Conservation (phyloP, 257 asterid genomes). For the Solanum clarkiae region DNA sequence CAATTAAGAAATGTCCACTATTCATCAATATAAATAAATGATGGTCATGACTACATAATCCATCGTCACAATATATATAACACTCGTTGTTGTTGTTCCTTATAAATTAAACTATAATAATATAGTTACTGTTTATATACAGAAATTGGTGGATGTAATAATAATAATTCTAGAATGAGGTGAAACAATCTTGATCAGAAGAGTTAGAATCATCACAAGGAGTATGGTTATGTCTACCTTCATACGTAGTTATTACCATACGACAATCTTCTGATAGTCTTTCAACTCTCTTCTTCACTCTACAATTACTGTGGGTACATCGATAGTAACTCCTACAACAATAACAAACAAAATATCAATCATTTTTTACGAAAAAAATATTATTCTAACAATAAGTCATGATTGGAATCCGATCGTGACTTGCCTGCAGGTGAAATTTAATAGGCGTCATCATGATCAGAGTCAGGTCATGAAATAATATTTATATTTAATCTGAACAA, state of each 20-base stretch:
- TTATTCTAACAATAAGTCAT: no score
- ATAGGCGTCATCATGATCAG: no score
- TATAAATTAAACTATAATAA: neutral
- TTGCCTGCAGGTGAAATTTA: no score
- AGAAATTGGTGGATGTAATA: neutral
- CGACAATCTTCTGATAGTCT: constrained; percentile 80
- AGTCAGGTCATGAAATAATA: no score
- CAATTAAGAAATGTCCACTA: neutral
- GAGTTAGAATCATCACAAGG: constrained; percentile 87
- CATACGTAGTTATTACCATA: constrained; percentile 96
- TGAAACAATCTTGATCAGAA: constrained; percentile 67
- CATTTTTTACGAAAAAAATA: neutral
- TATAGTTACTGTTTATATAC: neutral
- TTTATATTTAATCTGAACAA: no score
- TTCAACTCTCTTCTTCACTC: constrained; percentile 96
- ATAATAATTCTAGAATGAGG: constrained; percentile 20
- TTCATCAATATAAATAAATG: neutral
- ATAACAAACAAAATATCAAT: neutral
- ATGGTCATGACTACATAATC: neutral
- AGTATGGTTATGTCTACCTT: constrained; percentile 92
- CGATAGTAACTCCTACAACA: constrained; percentile 74
- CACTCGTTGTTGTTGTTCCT: neutral
- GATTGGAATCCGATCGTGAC: no score
- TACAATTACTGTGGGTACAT: constrained; percentile 75
- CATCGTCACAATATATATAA: neutral